These are phyloP conservation scores for Phytopythium oedochilum DNA, from an alignment of 352 stramenopile species.

Conservation along the genomic window DNA sequence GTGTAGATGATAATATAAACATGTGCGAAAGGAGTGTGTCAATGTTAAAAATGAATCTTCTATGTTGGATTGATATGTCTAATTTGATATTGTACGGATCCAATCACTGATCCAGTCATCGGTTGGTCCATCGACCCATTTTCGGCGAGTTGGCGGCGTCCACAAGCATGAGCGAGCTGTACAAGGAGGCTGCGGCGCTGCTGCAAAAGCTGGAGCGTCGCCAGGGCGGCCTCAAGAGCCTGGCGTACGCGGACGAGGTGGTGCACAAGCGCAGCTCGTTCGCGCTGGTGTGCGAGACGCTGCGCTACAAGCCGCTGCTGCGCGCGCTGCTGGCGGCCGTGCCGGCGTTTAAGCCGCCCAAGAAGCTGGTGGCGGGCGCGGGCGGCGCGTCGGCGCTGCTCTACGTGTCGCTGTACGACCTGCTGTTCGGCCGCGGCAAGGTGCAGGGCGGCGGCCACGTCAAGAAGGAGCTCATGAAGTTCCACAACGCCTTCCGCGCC, in stretches of 20 bases:
- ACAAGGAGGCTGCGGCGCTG: slow-evolving; percentile 73
- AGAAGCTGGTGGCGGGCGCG: slow-evolving; percentile 40
- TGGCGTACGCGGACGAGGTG: slow-evolving; percentile 77
- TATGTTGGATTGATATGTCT: too few species aligned
- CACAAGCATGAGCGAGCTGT: slow-evolving; percentile 87
- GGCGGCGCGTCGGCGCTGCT: slow-evolving; percentile 61
- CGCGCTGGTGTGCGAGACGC: slow-evolving; percentile 84
- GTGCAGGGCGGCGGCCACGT: slow-evolving; percentile 85
- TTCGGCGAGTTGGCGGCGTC: too few species aligned
- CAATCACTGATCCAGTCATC: too few species aligned
- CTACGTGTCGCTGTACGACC: slow-evolving; percentile 83
- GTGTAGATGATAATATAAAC: too few species aligned
- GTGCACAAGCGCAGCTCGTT: slow-evolving; percentile 87
- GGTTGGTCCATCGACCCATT: too few species aligned
- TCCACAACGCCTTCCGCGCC: slow-evolving; percentile 64
- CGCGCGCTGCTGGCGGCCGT: slow-evolving; percentile 60
- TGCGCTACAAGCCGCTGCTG: slow-evolving; percentile 84
- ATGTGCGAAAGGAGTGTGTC: too few species aligned
- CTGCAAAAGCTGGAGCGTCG: slow-evolving; percentile 75
- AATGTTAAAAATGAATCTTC: too few species aligned
- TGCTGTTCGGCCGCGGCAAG: slow-evolving; percentile 81
- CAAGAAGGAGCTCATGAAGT: slow-evolving; percentile 82
- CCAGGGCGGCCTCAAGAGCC: slow-evolving; percentile 79
- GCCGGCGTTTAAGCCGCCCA: slow-evolving; percentile 62
- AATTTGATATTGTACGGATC: too few species aligned